phyloP scores from a whole-genome alignment of 352 stramenopile species.

The Phytophthora pinifolia region DNA sequence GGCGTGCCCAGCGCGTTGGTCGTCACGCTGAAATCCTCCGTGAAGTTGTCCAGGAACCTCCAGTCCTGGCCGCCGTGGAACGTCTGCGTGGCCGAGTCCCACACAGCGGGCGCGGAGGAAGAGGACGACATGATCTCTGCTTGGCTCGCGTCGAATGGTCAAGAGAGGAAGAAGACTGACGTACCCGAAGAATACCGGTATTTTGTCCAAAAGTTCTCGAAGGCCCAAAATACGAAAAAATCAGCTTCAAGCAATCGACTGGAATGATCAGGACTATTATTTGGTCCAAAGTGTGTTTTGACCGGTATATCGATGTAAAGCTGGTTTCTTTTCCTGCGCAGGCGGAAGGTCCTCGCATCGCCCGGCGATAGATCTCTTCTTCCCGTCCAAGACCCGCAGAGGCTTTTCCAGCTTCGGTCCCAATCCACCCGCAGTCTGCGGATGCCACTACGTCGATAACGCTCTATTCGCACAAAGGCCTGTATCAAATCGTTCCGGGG shows the following conservation, averaged over 20 bases:
- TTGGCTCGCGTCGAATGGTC: too few relatives aligned
- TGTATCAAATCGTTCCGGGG: not conserved
- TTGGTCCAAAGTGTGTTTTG: too few relatives aligned
- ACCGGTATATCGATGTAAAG: too few relatives aligned
- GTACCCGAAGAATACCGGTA: too few relatives aligned
- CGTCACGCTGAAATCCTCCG: conserved; percentile 90
- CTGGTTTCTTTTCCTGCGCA: too few relatives aligned
- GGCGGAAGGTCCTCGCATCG: too few relatives aligned
- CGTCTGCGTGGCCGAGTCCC: conserved; percentile 85
- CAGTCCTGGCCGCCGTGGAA: conserved; percentile 92
- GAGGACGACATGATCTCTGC: conserved; percentile 9
- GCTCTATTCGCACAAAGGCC: not conserved
- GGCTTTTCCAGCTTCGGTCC: not conserved
- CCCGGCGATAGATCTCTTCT: not conserved
- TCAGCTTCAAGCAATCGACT: too few relatives aligned
- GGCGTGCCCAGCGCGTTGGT: conserved; percentile 88
- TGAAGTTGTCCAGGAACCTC: conserved; percentile 90
- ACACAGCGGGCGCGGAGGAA: conserved; percentile 40
- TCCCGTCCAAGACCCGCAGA: not conserved
- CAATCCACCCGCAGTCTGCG: not conserved
- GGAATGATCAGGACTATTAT: too few relatives aligned
- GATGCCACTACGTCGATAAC: conserved; percentile 16
- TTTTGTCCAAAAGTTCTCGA: too few relatives aligned
- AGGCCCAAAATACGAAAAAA: too few relatives aligned
- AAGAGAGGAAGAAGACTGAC: too few relatives aligned